Evolutionary conservation across 148 eudicot species (phyloP).

Genomic region (Dysphania ambrosioides): DNA sequence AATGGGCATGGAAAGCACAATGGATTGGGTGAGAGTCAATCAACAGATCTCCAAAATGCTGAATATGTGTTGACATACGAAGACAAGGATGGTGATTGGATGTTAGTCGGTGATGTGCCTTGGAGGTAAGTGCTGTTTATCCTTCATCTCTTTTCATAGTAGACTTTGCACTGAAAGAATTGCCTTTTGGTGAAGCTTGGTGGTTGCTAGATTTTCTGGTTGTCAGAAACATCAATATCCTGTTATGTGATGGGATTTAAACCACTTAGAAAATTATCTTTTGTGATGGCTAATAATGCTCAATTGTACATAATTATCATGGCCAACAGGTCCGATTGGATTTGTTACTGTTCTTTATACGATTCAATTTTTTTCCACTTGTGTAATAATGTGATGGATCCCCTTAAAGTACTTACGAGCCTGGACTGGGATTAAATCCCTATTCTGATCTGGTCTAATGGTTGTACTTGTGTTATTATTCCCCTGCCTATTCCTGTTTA

Average conservation of each 20-base stretch:
- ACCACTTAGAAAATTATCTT: neutral
- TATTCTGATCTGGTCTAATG: neutral
- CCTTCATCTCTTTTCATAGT: constrained; percentile 18
- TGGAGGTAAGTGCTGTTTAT: constrained; percentile 34
- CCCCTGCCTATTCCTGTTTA: neutral
- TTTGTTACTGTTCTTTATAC: neutral
- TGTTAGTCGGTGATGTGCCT: constrained; percentile 40
- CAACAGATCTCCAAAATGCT: constrained; percentile 29
- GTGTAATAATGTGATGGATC: neutral
- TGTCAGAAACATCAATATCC: neutral
- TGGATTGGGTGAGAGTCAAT: constrained; percentile 19
- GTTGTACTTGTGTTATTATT: neutral
- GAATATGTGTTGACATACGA: constrained; percentile 39
- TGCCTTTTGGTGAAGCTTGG: neutral
- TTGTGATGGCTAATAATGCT: no score
- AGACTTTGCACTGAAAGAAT: constrained; percentile 24
- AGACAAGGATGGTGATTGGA: constrained; percentile 41
- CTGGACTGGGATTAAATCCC: neutral
- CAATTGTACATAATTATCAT: neutral
- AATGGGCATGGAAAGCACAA: constrained; percentile 23
- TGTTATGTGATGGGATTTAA: neutral
- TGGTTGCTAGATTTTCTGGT: constrained; percentile 10
- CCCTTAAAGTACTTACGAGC: neutral
- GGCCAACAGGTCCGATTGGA: neutral
- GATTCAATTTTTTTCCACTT: neutral